These are phyloP conservation scores for Cucurbita argyrosperma DNA, from an alignment of 306 rosid species.

Conservation along the genomic window DNA sequence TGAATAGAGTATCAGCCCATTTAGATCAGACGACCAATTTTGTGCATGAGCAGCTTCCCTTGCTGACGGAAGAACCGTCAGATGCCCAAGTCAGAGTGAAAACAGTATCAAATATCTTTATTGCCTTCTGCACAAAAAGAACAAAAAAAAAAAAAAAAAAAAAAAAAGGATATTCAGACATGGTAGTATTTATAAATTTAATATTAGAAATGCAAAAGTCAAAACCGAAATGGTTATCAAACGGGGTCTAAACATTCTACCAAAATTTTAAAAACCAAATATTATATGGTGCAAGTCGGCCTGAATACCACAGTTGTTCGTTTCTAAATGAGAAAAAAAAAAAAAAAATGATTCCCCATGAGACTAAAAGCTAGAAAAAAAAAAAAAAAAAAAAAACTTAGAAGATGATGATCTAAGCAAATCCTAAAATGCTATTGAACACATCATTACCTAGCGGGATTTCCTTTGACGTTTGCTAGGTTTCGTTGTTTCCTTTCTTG, in stretches of 20 bases:
- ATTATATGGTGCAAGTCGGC: too few species aligned
- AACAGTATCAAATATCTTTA: neutral
- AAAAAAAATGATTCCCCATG: too few species aligned
- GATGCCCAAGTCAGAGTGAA: neutral
- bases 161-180: neutral
- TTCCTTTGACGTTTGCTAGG: slow-evolving; percentile 58
- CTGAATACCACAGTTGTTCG: neutral
- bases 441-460: slow-evolving; percentile 24
- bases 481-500: slow-evolving; percentile 53
- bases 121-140: neutral
- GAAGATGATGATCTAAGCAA: neutral
- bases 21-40: neutral
- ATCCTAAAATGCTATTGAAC: neutral
- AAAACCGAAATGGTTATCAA: too few species aligned
- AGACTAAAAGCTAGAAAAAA: too few species aligned
- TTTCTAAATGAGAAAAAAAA: neutral
- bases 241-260: too few species aligned
- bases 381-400: neutral
- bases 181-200: too few species aligned
- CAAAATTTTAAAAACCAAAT: too few species aligned
- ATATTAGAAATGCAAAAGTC: too few species aligned
- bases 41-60: neutral
- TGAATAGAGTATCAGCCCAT: neutral
- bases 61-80: neutral
- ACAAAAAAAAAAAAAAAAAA: neutral